Base-by-base conservation (phyloP, 108 stramenopile species). In the Asterionellopsis glacialis region DNA sequence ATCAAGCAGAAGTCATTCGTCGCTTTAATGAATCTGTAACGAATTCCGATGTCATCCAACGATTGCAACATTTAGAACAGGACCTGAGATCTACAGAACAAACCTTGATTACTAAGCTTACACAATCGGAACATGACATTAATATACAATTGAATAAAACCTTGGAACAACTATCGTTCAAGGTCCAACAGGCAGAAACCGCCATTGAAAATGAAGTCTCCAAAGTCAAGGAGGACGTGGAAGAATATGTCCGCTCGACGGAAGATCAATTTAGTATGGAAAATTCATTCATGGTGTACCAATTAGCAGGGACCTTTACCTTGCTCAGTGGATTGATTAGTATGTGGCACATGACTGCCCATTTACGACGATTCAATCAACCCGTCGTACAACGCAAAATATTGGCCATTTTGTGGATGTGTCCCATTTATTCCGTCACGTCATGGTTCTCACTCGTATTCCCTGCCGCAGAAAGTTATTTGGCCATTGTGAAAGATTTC, bases 361-460 rank as follows among this genome's bases (percentile, higher is more conserved):
- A 96, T 66, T 63, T 90, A 19, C 70, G 90, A 14, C 77, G 79
- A 12, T 90, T 91, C 65, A 67, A 87, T 40, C 83, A 94, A 64
- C 95, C 95, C 16, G 68, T 83, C 23, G 82, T 89, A 11, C 95
- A 96, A 64, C 68, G 92, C 11, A 90, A 91, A 62, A 87, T 96
- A 52, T 61, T 92, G 41, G 95, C 95, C 16, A 94, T 96, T 65
- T 62, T 96, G 0, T 96, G 93, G 93, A 96, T 96, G 95, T 84
- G 78, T 41, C 88, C 88, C 33, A 81, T 88, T 14, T 88, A 94
- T 45, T 63, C 81, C 47, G 57, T 88, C 33, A 93, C 93, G 11
- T 78, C 76, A 42, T 96, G 93, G 91, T 75, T 94, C 59, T 82
- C 81, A 42, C 51, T 96, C 26, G 90, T 96, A 1, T 75, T 90